Evolutionary conservation across 2,329 filamentous ascomycete species (phyloP), one percentile per base, ranked within the genome.

Genomic region (Chaetomium sp.): DNA sequence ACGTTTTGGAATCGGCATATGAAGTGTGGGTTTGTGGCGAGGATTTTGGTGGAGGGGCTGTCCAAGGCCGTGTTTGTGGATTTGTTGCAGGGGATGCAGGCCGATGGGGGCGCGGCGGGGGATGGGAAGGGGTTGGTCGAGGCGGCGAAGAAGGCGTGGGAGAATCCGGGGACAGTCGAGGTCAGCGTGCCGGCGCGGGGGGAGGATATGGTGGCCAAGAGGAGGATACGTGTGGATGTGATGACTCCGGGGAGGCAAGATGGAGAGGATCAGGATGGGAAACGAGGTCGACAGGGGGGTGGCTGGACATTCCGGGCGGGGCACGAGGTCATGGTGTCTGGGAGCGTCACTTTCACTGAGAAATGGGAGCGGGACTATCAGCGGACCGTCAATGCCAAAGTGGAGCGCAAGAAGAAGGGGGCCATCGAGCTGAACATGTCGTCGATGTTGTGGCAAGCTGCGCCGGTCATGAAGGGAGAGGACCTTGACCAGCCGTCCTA

Each of bases 291-390:
- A 13, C 29, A 9, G 53, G 19, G 31, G 23, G 27, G 21, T 21
- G 49, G 47, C 2, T 59, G 60, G 53, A 31, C 31, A 10, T 31
- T 49, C 3, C 57, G 29, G 27, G 53, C 54, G 27, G 65, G 60
- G 0, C 25, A 54, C 7, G 53, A 63, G 49, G n/a, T 68, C 23
- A 62, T 62, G 38, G 25, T 67, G 9, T 60, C 47, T 19, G 23
- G 33, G 2, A 50, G 31, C 8, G 66, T 70, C 5, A 68, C 65
- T 5, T 71, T 71, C 50, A 61, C 54, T 2, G 70, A 71, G 50
- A 65, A 58, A 45, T 71, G 69, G 69, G 69, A 71, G 64, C 65
- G 56, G 53, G 67, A 69, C 27, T 71, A 71, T 53, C 58, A 63
- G 49, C 62, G 69, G 16, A 68, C 66, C 7, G 69, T 71, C 29